These are phyloP conservation scores for Macrolepiota albuminosa DNA, from an alignment of 768 basidiomycete species.

Conservation along the genomic window DNA sequence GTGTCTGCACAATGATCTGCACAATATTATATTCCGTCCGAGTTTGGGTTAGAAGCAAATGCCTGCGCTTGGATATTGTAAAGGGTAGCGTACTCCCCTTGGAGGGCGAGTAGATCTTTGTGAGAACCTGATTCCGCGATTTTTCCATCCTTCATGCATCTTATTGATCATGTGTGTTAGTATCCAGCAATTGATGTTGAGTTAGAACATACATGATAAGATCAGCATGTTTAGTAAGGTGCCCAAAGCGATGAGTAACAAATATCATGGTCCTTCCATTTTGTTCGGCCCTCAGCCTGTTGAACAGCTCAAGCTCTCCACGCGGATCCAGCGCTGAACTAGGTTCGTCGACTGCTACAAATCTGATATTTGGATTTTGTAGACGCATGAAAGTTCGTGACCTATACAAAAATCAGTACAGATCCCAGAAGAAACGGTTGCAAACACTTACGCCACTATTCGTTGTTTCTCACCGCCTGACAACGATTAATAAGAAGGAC, in stretches of 20 bases:
- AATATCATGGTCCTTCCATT: slow-evolving; percentile 35
- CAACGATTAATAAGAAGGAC: background rate
- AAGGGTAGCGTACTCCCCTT: slow-evolving; percentile 28
- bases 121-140: slow-evolving; percentile 29
- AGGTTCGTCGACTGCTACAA: slow-evolving; percentile 44
- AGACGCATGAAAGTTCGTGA: slow-evolving; percentile 29
- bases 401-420: slow-evolving; percentile 7
- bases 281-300: slow-evolving; percentile 25
- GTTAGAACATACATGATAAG: slow-evolving; percentile 26
- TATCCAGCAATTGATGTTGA: background rate
- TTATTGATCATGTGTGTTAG: background rate
- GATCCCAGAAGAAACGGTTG: background rate
- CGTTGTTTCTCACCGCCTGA: slow-evolving; percentile 22
- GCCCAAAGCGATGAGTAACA: slow-evolving; percentile 33
- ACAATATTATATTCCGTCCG: background rate
- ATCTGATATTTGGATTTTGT: slow-evolving; percentile 21
- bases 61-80: slow-evolving; percentile 30
- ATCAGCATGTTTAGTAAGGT: slow-evolving; percentile 31
- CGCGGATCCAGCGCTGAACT: slow-evolving; percentile 42
- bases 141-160: slow-evolving; percentile 32
- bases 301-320: slow-evolving; percentile 34
- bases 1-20: background rate
- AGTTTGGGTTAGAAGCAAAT: slow-evolving; percentile 13
- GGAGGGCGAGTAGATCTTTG: slow-evolving; percentile 23
- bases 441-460: slow-evolving; percentile 19